A percentile compares a stretch with the other conserved stretches of the same genome.
phyloP scores from a whole-genome alignment of 495 filamentous ascomycete species.

The Elasticomyces elasticus region DNA sequence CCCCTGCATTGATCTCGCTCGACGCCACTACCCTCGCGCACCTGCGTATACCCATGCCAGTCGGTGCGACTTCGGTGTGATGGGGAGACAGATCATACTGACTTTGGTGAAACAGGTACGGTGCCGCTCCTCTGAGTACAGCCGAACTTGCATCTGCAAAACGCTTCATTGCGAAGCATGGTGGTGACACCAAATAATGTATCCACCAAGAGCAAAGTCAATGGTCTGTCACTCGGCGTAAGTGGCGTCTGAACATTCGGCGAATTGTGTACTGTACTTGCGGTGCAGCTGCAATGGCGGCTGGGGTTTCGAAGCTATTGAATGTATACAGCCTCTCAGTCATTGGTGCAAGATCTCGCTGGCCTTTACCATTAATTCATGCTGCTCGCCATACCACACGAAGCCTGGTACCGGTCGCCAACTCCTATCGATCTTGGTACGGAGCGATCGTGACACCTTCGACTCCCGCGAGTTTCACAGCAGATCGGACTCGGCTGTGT shows the following conservation, averaged over 20 bases:
- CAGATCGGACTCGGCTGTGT: too few species aligned
- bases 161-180: conserved; percentile 10
- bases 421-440: too few species aligned
- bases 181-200: conserved; percentile 4
- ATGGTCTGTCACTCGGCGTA: neutral
- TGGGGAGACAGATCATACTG: neutral
- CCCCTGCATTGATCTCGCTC: neutral
- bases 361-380: too few species aligned
- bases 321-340: neutral
- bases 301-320: neutral
- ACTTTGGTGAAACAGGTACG: conserved; percentile 17
- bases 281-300: too few species aligned
- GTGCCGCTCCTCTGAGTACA: conserved; percentile 19
- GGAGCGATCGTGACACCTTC: neutral
- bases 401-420: too few species aligned
- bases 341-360: neutral
- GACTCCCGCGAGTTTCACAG: neutral
- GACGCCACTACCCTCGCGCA: neutral
- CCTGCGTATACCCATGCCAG: too few species aligned
- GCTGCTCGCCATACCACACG: too few species aligned
- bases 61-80: too few species aligned
- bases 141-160: conserved; percentile 17
- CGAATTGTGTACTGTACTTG: neutral
- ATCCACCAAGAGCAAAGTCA: neutral
- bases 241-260: neutral